A percentile compares a stretch with the other conserved stretches of the same genome.
Evolutionary conservation across 1,284 basidiomycete genomes (phyloP).

Genomic region (Xerocomus amazonicus): DNA sequence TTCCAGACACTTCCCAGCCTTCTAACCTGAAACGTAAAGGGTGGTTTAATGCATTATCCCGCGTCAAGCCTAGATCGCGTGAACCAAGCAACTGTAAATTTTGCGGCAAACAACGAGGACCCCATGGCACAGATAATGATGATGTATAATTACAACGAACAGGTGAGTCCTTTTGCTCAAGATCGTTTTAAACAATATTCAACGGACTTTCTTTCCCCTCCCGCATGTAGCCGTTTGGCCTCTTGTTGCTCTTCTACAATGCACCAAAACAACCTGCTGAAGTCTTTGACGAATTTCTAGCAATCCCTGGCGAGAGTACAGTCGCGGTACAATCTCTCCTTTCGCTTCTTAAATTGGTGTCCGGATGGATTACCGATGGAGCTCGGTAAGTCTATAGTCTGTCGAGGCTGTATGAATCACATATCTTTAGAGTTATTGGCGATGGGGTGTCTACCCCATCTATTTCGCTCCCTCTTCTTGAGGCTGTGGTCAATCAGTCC

Average conservation of each 20-base stretch:
- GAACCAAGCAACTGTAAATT: slow-evolving; percentile 45
- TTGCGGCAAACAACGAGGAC: slow-evolving; percentile 47
- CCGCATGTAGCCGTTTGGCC: slow-evolving; percentile 37
- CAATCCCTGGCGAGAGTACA: slow-evolving; percentile 34
- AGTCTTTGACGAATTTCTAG: slow-evolving; percentile 45
- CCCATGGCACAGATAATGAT: slow-evolving; percentile 56
- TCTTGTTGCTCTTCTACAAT: slow-evolving; percentile 51
- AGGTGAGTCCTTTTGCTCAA: neutral
- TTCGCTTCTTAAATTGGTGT: slow-evolving; percentile 23
- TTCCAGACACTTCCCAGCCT: neutral
- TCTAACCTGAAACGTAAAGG: slow-evolving; percentile 35
- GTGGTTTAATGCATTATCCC: slow-evolving; percentile 45
- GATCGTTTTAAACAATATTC: neutral
- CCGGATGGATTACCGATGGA: too few species aligned
- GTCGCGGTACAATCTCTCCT: slow-evolving; percentile 35
- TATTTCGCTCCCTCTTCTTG: slow-evolving; percentile 10
- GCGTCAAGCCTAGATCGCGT: neutral
- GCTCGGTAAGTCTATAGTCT: too few species aligned
- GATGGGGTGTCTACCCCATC: slow-evolving; percentile 9
- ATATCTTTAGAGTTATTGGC: slow-evolving; percentile 6
- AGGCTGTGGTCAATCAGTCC: slow-evolving; percentile 15
- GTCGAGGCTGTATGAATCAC: too few species aligned
- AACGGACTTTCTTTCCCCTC: too few species aligned
- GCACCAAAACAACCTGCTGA: slow-evolving; percentile 45
- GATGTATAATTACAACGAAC: slow-evolving; percentile 42